These are phyloP conservation scores for Hirschioporus abietinus DNA, from an alignment of 768 basidiomycete species.

Conservation along the genomic window DNA sequence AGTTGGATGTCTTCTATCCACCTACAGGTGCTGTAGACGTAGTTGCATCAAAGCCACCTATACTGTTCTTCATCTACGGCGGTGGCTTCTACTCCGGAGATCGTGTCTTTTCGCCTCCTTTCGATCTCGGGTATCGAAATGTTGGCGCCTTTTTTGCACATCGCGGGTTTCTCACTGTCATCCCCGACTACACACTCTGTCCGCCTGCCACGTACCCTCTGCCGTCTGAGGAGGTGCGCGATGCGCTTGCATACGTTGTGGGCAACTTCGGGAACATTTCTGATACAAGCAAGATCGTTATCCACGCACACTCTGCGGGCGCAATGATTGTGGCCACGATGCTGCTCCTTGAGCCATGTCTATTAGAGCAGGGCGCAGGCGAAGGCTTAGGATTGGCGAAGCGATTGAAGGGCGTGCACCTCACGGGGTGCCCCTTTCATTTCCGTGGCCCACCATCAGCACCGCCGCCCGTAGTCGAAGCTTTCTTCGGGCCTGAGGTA, in stretches of 20 bases:
- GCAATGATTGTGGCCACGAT: slow-evolving; percentile 44
- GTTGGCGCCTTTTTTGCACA: slow-evolving; percentile 58
- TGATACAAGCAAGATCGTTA: slow-evolving; percentile 26
- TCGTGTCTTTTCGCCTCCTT: slow-evolving; percentile 37
- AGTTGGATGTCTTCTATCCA: slow-evolving; percentile 71
- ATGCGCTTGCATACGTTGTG: slow-evolving; percentile 52
- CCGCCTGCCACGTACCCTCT: slow-evolving; percentile 53
- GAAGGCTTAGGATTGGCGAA: slow-evolving; percentile 17
- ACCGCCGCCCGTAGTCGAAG: slow-evolving; percentile 24
- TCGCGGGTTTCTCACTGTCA: slow-evolving; percentile 54
- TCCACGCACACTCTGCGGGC: slow-evolving; percentile 63
- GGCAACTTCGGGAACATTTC: slow-evolving; percentile 22
- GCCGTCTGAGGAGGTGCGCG: slow-evolving; percentile 50
- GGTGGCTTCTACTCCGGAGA: slow-evolving; percentile 55
- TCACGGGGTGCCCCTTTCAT: slow-evolving; percentile 43
- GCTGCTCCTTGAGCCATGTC: slow-evolving; percentile 24
- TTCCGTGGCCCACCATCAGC: slow-evolving; percentile 23
- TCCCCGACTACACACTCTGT: slow-evolving; percentile 64
- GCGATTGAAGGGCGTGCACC: slow-evolving; percentile 39
- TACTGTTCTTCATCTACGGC: slow-evolving; percentile 64
- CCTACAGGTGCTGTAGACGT: slow-evolving; percentile 11
- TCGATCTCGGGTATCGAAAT: slow-evolving; percentile 48
- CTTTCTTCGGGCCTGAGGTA: slow-evolving; percentile 37
- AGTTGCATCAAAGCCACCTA: slow-evolving; percentile 28
- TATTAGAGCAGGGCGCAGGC: not conserved